These are phyloP conservation scores for Neostapfia colusana DNA, from an alignment of 176 grass and related monocot species.

Conservation along the genomic window DNA sequence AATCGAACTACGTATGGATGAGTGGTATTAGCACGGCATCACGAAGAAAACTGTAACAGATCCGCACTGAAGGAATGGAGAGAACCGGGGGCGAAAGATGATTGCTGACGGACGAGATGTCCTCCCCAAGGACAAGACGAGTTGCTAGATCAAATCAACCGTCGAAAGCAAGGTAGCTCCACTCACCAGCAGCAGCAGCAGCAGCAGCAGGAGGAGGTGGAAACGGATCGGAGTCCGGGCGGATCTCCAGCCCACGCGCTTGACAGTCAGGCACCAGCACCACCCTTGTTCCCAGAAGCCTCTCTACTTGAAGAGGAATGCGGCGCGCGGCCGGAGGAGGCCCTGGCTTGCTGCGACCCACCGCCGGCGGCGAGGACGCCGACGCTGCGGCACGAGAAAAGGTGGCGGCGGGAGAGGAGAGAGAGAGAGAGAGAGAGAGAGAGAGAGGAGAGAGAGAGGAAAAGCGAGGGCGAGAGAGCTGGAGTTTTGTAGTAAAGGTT, in stretches of 20 bases:
- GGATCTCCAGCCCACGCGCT: conserved; percentile 19
- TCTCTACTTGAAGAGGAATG: not conserved
- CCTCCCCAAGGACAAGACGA: not conserved
- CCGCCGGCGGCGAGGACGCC: not conserved
- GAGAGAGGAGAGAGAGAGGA: no score
- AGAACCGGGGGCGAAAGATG: not conserved
- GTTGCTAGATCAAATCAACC: not conserved
- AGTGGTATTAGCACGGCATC: not conserved
- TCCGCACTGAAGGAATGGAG: not conserved
- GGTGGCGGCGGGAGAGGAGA: not conserved
- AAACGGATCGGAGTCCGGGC: not conserved
- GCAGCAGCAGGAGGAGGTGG: not conserved
- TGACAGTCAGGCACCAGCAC: conserved; percentile 2
- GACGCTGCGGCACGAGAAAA: not conserved
- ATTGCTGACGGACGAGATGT: not conserved
- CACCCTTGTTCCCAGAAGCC: not conserved
- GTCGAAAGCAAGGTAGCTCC: not conserved
- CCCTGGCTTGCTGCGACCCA: not conserved
- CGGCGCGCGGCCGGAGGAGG: not conserved
- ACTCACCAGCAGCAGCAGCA: not conserved
- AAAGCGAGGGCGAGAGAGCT: not conserved
- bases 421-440: not conserved
- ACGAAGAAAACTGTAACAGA: not conserved
- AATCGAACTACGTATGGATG: not conserved
- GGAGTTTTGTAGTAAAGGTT: conserved; percentile 22